phyloP scores from a whole-genome alignment of 495 filamentous ascomycete genomes.

The Penicillium angulare region DNA sequence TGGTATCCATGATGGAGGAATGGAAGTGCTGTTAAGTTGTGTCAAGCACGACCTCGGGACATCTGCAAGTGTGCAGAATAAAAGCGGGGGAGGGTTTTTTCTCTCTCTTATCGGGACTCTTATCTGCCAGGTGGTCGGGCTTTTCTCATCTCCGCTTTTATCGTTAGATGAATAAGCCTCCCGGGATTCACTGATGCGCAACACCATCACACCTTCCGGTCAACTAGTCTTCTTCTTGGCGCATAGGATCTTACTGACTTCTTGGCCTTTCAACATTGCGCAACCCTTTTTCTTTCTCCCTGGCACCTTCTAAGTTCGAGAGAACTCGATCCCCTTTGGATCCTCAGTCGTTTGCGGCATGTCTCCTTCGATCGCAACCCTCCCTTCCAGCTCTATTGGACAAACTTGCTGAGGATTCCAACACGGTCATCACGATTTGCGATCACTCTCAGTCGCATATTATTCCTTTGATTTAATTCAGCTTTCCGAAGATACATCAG shows the following conservation, averaged over 20 bases:
- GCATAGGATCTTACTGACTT: too few species aligned
- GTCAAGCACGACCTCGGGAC: neutral
- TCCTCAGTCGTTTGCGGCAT: neutral
- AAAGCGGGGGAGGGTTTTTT: neutral
- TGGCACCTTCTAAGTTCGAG: neutral
- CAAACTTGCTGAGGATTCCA: neutral
- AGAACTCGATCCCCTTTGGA: neutral
- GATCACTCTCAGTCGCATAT: too few species aligned
- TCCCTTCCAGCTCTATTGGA: neutral
- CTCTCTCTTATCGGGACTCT: neutral
- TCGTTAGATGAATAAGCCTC: too few species aligned
- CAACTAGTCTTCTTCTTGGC: too few species aligned
- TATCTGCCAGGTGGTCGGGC: neutral
- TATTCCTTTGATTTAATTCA: too few species aligned
- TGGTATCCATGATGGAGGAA: conserved; percentile 20
- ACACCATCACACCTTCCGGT: too few species aligned
- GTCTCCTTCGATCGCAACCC: neutral
- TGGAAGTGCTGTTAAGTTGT: neutral
- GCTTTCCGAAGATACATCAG: neutral
- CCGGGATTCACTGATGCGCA: too few species aligned
- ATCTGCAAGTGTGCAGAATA: neutral
- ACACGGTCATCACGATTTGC: neutral
- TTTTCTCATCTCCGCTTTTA: neutral
- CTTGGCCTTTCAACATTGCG: too few species aligned
- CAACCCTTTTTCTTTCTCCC: too few species aligned